phyloP scores from a whole-genome alignment of 2,329 filamentous ascomycete genomes.

The Zalaria obscura region DNA sequence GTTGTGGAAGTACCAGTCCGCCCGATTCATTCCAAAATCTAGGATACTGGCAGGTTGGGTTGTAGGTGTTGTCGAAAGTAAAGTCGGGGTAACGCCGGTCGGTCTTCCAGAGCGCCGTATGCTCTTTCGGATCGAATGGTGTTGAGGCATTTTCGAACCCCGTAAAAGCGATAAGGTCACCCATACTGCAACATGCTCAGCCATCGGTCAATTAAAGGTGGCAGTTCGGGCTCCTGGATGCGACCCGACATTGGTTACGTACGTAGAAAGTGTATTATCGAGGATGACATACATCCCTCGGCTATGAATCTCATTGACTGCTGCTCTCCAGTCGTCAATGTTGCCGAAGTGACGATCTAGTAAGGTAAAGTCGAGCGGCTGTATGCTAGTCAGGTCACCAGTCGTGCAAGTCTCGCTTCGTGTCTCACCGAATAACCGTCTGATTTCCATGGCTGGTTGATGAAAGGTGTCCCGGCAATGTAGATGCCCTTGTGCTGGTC shows the following conservation, averaged over 20 bases:
- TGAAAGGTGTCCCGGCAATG: conserved; percentile 47
- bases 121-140: conserved; percentile 40
- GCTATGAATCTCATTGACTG: conserved; percentile 45
- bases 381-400: too few species aligned
- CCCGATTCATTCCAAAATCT: conserved; percentile 48
- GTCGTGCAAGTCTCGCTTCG: too few species aligned
- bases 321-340: conserved; percentile 42
- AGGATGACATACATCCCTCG: conserved; percentile 52
- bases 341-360: conserved; percentile 49
- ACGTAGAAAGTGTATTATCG: conserved; percentile 49
- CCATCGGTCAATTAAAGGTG: too few species aligned
- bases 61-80: conserved; percentile 36
- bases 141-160: conserved; percentile 45
- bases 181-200: conserved; percentile 23
- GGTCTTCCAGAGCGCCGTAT: conserved; percentile 44
- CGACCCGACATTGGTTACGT: too few species aligned
- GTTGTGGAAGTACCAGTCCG: conserved; percentile 31
- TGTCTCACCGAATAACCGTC: conserved; percentile 35
- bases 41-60: conserved; percentile 38
- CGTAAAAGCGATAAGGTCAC: conserved; percentile 48
- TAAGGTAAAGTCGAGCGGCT: conserved; percentile 39
- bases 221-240: too few species aligned
- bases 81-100: conserved; percentile 45
- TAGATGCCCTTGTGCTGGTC: conserved; percentile 35
- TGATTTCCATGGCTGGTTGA: conserved; percentile 50